Evolutionary conservation across 2,329 filamentous ascomycete species (phyloP), one percentile per base, ranked within the genome.

Genomic region (Aspergillus eucalypticola): DNA sequence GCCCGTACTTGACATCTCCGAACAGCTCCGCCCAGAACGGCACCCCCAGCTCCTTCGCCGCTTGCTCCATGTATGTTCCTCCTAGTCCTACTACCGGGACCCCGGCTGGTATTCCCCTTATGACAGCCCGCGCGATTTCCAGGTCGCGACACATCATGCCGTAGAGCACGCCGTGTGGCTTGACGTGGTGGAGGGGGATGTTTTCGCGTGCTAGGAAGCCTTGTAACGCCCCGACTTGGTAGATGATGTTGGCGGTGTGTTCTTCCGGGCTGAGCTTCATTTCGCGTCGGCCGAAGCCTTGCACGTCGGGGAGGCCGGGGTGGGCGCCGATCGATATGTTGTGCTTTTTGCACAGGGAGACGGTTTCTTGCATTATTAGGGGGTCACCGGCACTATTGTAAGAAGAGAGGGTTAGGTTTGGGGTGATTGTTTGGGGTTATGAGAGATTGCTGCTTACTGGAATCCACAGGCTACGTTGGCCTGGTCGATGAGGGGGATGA

Each of bases 391-490:
- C 83, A 61, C 52, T 54, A 13, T 5, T 13, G 2, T 1, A 1
- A 2, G 23, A 21, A 15, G 10, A 8, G 5, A 8, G 10, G 38
- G n/a, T 35, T 13, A 35, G 32, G 5, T 6, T 13, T 15, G 32
- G 13, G 25, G 2, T 44, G 15, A 19, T 8, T 4, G 8, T 39
- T 29, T 19, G 8, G 6, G 23, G 11, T 17, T 39, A 19, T 17
- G 25, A 8, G 19, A 8, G 4, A 21, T 3, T n/a, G n/a, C 32
- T 25, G 32, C 35, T 17, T 27, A 54, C 52, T 86, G 84, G 63
- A 84, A 84, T 1, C 84, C 84, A 67, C 85, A 88, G 8, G 86
- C 86, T 29, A 88, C 76, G 65, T 88, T 88, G 17, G 85, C 86
- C 67, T 84, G 81, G 67, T 88, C 85, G 64, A 88, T 86, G 44